Conservation (phyloP, 768 basidiomycete species). For the Fomitopsis pulvina region DNA sequence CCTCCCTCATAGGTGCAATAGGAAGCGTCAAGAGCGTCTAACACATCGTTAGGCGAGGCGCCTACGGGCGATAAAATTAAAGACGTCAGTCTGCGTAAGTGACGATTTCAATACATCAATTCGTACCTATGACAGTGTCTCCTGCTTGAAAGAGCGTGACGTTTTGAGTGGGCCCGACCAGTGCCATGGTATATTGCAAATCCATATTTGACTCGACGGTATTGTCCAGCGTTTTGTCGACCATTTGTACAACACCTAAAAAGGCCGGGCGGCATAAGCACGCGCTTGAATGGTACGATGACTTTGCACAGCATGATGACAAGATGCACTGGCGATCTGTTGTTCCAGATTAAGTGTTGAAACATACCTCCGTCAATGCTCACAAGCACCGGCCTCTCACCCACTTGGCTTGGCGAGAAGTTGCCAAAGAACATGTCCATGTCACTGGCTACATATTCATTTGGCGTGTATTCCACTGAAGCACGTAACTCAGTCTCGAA, state of each 20-base stretch:
- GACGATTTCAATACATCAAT: no score
- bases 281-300: no score
- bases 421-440: constrained; percentile 36
- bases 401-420: constrained; percentile 33
- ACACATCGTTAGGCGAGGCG: constrained; percentile 10
- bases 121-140: no score
- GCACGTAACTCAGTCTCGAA: background rate
- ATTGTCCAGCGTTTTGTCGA: constrained; percentile 34
- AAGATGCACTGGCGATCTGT: no score
- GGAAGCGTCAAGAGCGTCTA: constrained; percentile 36
- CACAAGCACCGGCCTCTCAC: constrained; percentile 30
- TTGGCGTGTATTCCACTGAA: constrained; percentile 38
- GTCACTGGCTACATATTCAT: constrained; percentile 35
- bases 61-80: no score
- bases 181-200: constrained; percentile 59
- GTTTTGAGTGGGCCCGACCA: constrained; percentile 20
- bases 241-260: constrained; percentile 33
- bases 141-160: constrained; percentile 21
- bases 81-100: no score
- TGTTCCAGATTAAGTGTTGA: background rate
- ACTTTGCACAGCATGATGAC: no score
- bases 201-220: constrained; percentile 70
- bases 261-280: no score
- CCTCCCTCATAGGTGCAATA: constrained; percentile 41
- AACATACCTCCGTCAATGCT: constrained; percentile 28